A percentile compares a stretch with the other conserved stretches of the same genome.
Conservation (phyloP, 208 protist species). For the Leptomonas seymouri region DNA sequence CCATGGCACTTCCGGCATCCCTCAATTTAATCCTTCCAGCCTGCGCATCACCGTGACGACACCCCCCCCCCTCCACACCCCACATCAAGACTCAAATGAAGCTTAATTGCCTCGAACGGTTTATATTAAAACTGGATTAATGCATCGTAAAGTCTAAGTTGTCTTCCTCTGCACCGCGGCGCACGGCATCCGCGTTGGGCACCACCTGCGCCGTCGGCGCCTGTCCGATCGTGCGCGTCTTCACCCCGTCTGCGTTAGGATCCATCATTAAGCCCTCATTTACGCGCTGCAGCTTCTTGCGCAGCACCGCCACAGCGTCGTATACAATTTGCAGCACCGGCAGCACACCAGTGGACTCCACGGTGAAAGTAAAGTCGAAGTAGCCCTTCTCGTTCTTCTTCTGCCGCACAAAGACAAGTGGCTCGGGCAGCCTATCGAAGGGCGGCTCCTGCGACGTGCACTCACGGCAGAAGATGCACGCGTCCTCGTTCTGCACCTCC, state of each 20-base stretch:
- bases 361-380: conserved; percentile 91
- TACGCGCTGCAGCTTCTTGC: conserved; percentile 76
- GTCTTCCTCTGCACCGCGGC: conserved; percentile 72
- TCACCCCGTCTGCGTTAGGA: conserved; percentile 59
- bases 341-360: conserved; percentile 92
- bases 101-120: neutral
- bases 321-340: conserved; percentile 87
- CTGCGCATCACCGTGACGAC: too few species aligned
- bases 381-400: conserved; percentile 72
- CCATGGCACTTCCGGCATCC: too few species aligned
- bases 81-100: neutral
- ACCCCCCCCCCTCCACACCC: neutral
- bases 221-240: conserved; percentile 76
- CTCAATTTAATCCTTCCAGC: too few species aligned
- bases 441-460: conserved; percentile 82
- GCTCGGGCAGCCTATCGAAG: conserved; percentile 77
- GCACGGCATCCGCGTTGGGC: conserved; percentile 78
- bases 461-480: conserved; percentile 95
- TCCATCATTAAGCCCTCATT: conserved; percentile 71
- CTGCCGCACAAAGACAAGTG: conserved; percentile 87
- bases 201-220: conserved; percentile 86
- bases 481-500: conserved; percentile 60
- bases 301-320: conserved; percentile 83
- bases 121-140: conserved; percentile 26
- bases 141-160: conserved; percentile 91